Evolutionary conservation across 2,329 filamentous ascomycete genomes (phyloP).

Genomic region (Mycocentrospora acerina): DNA sequence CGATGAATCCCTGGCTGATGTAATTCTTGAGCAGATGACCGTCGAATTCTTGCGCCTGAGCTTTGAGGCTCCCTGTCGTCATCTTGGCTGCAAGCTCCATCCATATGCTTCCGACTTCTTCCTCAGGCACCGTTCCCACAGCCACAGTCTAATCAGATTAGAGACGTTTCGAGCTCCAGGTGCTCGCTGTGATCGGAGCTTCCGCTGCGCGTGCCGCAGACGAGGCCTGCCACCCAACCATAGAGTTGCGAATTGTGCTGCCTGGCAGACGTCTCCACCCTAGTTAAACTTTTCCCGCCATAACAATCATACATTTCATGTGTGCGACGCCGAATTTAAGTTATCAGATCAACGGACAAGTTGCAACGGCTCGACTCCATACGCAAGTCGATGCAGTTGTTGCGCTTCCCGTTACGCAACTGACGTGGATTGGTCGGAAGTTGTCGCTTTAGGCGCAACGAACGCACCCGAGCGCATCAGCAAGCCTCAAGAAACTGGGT

Average conservation of each 20-base stretch:
- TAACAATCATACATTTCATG: constrained; percentile 11
- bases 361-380: constrained; percentile 1
- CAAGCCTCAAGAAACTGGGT: constrained; percentile 22
- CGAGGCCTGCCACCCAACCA: constrained; percentile 26
- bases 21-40: constrained; percentile 35
- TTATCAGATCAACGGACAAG: constrained; percentile 6
- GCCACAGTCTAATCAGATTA: constrained; percentile 31
- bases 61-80: constrained; percentile 14
- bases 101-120: constrained; percentile 25
- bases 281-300: not conserved
- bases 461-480: constrained; percentile 16
- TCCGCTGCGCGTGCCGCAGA: constrained; percentile 20
- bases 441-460: constrained; percentile 16
- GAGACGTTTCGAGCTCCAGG: constrained; percentile 17
- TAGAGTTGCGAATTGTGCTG: constrained; percentile 29
- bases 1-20: constrained; percentile 18
- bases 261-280: constrained; percentile 27
- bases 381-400: constrained; percentile 3
- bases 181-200: constrained; percentile 18
- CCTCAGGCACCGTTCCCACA: constrained; percentile 23
- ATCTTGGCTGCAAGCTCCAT: constrained; percentile 17
- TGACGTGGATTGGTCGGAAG: constrained; percentile 11
- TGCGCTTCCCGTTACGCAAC: constrained; percentile 4
- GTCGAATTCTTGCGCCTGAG: constrained; percentile 25
- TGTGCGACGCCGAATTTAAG: constrained; percentile 9